phyloP scores from a whole-genome alignment of 2,329 filamentous ascomycete species.

The Fusarium devonianum region DNA sequence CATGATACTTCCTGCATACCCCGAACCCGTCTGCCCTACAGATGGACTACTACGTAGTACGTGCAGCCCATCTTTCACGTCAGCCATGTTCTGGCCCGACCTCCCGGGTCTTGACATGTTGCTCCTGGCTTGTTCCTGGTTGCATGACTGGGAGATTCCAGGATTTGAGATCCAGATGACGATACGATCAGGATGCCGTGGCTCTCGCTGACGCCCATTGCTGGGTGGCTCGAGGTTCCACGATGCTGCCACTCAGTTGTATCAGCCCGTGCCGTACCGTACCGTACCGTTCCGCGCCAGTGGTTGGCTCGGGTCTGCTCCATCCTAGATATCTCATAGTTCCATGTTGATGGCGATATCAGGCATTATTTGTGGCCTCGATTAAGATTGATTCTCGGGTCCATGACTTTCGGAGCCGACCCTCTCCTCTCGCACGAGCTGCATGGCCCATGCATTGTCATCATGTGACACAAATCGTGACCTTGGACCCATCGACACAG shows the following conservation, averaged over 20 bases:
- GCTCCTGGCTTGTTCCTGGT: constrained; percentile 5
- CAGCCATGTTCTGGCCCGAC: constrained; percentile 19
- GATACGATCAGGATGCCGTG: constrained; percentile 23
- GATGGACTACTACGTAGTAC: too few species aligned
- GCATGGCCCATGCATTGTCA: too few species aligned
- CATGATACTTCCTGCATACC: constrained; percentile 26
- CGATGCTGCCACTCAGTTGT: not conserved
- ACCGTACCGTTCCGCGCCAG: not conserved
- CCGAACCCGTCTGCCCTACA: constrained; percentile 19
- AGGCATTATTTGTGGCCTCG: constrained; percentile 2
- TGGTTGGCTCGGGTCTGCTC: constrained; percentile 4
- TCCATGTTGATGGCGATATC: not conserved
- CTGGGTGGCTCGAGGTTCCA: constrained; percentile 7
- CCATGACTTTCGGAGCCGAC: constrained; percentile 26
- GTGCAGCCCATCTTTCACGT: too few species aligned
- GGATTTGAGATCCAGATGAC: constrained; percentile 31
- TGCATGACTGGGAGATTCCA: constrained; percentile 25
- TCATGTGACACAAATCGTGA: constrained; percentile 38
- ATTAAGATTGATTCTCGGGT: constrained; percentile 6
- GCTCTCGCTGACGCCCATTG: constrained; percentile 19
- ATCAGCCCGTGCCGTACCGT: not conserved
- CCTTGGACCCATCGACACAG: constrained; percentile 6
- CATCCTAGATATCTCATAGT: constrained; percentile 13
- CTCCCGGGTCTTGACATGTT: not conserved
- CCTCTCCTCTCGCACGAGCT: not conserved